Conservation (phyloP, 345 rosid genomes). For the Erysimum cheiranthoides region DNA sequence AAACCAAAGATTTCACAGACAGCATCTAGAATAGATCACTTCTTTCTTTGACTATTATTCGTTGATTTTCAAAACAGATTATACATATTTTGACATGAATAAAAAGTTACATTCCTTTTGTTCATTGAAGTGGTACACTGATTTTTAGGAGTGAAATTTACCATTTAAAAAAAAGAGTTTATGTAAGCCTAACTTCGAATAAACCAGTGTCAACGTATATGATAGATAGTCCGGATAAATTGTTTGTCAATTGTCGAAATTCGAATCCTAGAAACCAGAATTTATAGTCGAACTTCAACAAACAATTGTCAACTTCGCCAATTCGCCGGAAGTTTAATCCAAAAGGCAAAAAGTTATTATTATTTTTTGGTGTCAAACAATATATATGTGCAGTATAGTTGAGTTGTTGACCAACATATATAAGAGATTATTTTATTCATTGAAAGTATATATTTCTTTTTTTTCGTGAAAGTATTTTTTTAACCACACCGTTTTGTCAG, state of each 20-base stretch:
- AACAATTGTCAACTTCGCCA: background rate
- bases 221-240: background rate
- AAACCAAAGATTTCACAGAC: constrained; percentile 24
- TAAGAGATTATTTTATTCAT: background rate
- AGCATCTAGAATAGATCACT: constrained; percentile 12
- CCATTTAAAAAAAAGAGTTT: background rate
- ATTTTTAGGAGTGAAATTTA: background rate
- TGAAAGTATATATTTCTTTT: background rate
- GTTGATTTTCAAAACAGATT: background rate
- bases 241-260: background rate
- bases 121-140: background rate
- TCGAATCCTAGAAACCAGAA: background rate
- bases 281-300: background rate
- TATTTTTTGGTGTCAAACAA: background rate
- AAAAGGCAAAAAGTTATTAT: background rate
- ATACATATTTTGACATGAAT: background rate
- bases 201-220: background rate
- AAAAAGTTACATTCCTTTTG: constrained; percentile 4
- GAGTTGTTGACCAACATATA: constrained; percentile 16
- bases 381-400: background rate
- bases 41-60: background rate
- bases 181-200: background rate
- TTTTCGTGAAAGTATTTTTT: background rate
- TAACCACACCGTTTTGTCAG: background rate
- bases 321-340: background rate